Percentiles rank a stretch among this genome's conserved stretches.
Evolutionary conservation across 2,329 filamentous ascomycete species (phyloP).

Genomic region (Acephala macrosclerotiorum): DNA sequence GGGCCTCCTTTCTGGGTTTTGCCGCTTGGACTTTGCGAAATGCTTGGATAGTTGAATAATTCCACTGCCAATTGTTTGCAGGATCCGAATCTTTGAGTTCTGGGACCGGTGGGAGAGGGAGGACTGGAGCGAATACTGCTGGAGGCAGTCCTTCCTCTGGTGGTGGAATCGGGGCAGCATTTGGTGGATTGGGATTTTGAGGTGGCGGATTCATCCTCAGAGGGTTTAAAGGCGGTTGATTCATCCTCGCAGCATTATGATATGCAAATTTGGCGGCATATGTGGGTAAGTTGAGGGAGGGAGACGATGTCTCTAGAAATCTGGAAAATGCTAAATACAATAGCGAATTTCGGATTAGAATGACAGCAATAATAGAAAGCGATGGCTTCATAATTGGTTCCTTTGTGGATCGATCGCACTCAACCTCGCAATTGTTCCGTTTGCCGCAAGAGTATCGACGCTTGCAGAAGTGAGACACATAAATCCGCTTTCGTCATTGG

Average conservation of each 20-base stretch:
- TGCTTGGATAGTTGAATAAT: not conserved
- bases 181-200: not conserved
- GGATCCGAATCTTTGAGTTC: not conserved
- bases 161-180: not conserved
- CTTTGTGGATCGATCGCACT: not conserved
- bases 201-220: not conserved
- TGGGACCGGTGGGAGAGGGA: not conserved
- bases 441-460: not conserved
- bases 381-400: not conserved
- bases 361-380: too few relatives aligned
- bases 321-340: too few relatives aligned
- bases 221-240: not conserved
- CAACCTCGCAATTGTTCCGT: not conserved
- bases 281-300: too few relatives aligned
- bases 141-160: not conserved
- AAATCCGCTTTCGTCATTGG: not conserved
- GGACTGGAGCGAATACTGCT: not conserved
- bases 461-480: not conserved
- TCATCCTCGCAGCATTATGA: not conserved
- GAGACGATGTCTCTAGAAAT: too few relatives aligned
- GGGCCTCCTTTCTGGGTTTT: not conserved
- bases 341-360: too few relatives aligned
- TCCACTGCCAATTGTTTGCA: slow-evolving; percentile 11
- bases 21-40: not conserved
- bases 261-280: too few relatives aligned